These are phyloP conservation scores for Melastoma candidum DNA, from an alignment of 441 rosid genomes.

Conservation along the genomic window DNA sequence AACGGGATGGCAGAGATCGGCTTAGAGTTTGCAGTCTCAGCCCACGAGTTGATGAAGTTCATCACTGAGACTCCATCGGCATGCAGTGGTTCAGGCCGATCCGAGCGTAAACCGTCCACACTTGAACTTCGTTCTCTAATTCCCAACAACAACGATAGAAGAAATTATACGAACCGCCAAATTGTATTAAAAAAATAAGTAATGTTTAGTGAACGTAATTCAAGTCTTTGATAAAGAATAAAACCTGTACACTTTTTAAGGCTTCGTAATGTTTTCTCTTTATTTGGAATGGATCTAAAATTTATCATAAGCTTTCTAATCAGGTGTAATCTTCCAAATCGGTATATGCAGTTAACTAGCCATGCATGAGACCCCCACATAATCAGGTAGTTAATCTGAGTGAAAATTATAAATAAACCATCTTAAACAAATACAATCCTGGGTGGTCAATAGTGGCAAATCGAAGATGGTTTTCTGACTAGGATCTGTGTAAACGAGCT, in stretches of 20 bases:
- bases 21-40: constrained; percentile 16
- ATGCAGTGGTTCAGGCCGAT: constrained; percentile 18
- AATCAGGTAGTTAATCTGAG: not conserved
- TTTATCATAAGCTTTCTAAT: no score
- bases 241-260: no score
- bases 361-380: no score
- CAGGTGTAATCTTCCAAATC: no score
- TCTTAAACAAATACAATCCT: constrained; percentile 9
- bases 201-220: not conserved
- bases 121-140: constrained; percentile 27
- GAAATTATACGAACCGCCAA: not conserved
- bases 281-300: no score
- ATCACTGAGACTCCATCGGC: constrained; percentile 16
- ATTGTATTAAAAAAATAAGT: not conserved
- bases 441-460: constrained; percentile 16
- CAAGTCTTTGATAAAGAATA: no score
- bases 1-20: constrained; percentile 12
- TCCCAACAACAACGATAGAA: not conserved
- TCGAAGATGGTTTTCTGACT: constrained; percentile 8
- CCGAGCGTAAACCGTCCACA: constrained; percentile 26
- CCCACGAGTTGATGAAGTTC: constrained; percentile 26
- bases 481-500: constrained; percentile 13
- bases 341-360: no score
- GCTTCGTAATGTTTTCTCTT: no score
- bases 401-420: not conserved